phyloP scores from a whole-genome alignment of 1,284 basidiomycete genomes.

The Cutaneotrichosporon spelunceum region DNA sequence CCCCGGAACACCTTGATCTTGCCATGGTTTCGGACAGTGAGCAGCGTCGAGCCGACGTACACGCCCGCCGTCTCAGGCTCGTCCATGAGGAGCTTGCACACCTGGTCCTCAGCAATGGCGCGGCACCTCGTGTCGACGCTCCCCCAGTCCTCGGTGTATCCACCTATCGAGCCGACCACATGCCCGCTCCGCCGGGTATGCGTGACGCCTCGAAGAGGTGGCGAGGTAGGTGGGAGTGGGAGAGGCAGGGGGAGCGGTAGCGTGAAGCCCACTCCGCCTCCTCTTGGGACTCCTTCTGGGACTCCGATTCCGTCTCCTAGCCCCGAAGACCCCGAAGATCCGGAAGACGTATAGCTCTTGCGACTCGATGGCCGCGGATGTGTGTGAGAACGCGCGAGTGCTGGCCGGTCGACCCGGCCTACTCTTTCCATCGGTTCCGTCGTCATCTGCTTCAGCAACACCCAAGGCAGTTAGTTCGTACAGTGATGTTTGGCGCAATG shows the following conservation, averaged over 20 bases:
- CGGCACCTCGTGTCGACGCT: constrained; percentile 3
- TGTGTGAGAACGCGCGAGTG: background rate
- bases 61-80: background rate
- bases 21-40: background rate
- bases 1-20: constrained; percentile 1
- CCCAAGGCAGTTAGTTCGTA: background rate
- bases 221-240: background rate
- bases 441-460: background rate
- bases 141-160: background rate
- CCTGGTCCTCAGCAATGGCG: constrained; percentile 2
- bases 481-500: background rate
- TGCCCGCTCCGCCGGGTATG: background rate
- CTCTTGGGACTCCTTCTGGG: too few relatives aligned
- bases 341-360: too few relatives aligned
- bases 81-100: background rate
- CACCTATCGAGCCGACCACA: background rate
- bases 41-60: background rate
- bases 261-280: too few relatives aligned
- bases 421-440: background rate
- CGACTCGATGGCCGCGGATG: background rate
- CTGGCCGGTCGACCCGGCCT: background rate
- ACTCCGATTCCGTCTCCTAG: too few relatives aligned
- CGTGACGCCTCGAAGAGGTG: background rate
- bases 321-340: too few relatives aligned
- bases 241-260: background rate